phyloP scores from a whole-genome alignment of 2,329 filamentous ascomycete genomes.

The Zymoseptoria tritici region DNA sequence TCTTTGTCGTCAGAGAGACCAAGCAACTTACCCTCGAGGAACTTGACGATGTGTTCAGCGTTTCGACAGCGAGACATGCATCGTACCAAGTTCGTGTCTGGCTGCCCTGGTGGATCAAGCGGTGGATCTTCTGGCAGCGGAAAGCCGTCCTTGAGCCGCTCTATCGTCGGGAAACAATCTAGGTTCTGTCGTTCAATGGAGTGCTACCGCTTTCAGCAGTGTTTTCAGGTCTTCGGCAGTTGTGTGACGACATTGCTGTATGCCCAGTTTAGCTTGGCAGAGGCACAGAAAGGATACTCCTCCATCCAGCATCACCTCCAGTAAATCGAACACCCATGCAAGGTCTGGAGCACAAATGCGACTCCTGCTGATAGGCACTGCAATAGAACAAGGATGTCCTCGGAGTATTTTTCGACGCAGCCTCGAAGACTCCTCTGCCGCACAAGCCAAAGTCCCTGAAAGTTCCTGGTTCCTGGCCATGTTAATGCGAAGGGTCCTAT shows the following conservation, averaged over 20 bases:
- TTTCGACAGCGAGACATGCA: slow-evolving; percentile 5
- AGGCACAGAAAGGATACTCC: neutral
- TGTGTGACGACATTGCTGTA: neutral
- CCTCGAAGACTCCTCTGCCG: no score
- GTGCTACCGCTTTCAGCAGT: neutral
- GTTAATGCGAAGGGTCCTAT: neutral
- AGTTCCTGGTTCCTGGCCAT: neutral
- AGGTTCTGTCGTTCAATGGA: neutral
- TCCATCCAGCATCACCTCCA: neutral
- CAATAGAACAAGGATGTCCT: no score
- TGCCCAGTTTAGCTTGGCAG: neutral
- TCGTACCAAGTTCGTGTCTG: slow-evolving; percentile 2
- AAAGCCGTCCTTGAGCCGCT: slow-evolving; percentile 1
- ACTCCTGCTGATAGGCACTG: neutral
- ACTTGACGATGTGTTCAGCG: slow-evolving; percentile 40
- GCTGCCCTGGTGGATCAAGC: slow-evolving; percentile 6
- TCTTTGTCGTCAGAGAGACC: slow-evolving; percentile 47
- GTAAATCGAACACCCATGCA: neutral
- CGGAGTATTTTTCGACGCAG: no score
- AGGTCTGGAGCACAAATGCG: neutral
- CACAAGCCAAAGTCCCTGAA: neutral
- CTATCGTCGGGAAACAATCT: slow-evolving; percentile 1
- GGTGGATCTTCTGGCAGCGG: slow-evolving; percentile 6
- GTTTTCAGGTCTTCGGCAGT: neutral
- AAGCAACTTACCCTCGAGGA: slow-evolving; percentile 41